Evolutionary conservation across 768 basidiomycete genomes (phyloP).

Genomic region (Boletus vermiculosoides): DNA sequence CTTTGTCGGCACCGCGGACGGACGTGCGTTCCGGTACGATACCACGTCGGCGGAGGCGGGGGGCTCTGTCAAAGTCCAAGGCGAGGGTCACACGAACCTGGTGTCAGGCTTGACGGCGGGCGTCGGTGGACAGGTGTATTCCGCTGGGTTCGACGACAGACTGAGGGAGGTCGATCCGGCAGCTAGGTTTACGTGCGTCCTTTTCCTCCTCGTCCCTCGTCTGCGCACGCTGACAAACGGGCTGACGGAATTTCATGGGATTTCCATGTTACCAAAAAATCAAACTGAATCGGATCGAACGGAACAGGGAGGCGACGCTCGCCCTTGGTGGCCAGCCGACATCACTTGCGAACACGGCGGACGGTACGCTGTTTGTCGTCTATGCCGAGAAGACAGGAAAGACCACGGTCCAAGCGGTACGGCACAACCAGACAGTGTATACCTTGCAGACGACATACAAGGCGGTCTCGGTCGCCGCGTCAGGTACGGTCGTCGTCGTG

Average conservation of each 20-base stretch:
- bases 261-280: background rate
- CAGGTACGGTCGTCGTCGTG: slow-evolving; percentile 56
- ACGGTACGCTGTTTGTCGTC: slow-evolving; percentile 62
- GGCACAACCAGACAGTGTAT: slow-evolving; percentile 65
- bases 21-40: slow-evolving; percentile 67
- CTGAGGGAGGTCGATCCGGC: slow-evolving; percentile 60
- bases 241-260: background rate
- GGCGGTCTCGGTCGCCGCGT: slow-evolving; percentile 58
- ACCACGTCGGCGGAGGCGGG: slow-evolving; percentile 21
- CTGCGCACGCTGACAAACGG: background rate
- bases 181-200: slow-evolving; percentile 28
- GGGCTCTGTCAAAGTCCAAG: slow-evolving; percentile 45
- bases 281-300: background rate
- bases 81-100: slow-evolving; percentile 68
- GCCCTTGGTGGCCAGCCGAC: slow-evolving; percentile 65
- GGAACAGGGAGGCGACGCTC: slow-evolving; percentile 49
- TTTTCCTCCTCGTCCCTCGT: background rate
- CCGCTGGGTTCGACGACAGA: slow-evolving; percentile 78
- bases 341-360: slow-evolving; percentile 53
- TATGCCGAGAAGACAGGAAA: slow-evolving; percentile 45
- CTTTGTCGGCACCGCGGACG: slow-evolving; percentile 78
- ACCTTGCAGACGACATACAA: slow-evolving; percentile 50
- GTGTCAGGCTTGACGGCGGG: slow-evolving; percentile 60
- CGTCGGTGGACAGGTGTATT: slow-evolving; percentile 54
- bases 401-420: slow-evolving; percentile 57